Evolutionary conservation across 352 stramenopile species (phyloP).

Genomic region (Phytophthora sp.): DNA sequence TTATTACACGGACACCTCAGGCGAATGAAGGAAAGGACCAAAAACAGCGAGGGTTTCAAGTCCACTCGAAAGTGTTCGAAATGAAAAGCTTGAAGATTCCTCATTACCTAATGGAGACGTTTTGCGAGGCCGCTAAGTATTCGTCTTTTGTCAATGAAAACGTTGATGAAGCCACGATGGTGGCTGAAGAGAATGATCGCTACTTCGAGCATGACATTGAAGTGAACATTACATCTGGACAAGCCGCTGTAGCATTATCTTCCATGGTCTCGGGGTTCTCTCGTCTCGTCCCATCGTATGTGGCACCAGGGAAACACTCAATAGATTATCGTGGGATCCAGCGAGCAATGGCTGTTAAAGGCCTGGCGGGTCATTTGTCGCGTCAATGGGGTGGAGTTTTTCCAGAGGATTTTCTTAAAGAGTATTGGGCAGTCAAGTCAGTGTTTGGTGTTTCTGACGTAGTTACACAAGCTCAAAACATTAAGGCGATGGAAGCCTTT

Average conservation of each 20-base stretch:
- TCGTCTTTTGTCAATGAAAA: conserved; percentile 77
- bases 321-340: conserved; percentile 31
- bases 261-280: conserved; percentile 57
- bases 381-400: conserved; percentile 48
- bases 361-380: conserved; percentile 69
- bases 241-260: conserved; percentile 60
- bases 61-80: conserved; percentile 74
- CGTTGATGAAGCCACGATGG: conserved; percentile 55
- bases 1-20: conserved; percentile 68
- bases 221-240: conserved; percentile 51
- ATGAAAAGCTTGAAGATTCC: conserved; percentile 76
- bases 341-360: conserved; percentile 59
- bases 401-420: conserved; percentile 75
- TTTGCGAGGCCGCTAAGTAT: conserved; percentile 77
- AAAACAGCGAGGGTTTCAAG: conserved; percentile 73
- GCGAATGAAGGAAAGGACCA: conserved; percentile 54
- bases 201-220: conserved; percentile 74
- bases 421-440: conserved; percentile 76
- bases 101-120: conserved; percentile 71
- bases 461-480: conserved; percentile 27
- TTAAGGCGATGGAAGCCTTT: conserved; percentile 52
- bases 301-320: conserved; percentile 26
- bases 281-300: conserved; percentile 49
- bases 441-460: conserved; percentile 43
- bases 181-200: conserved; percentile 38